phyloP scores from a whole-genome alignment of 1,284 basidiomycete genomes.

The Singerocomus inundabilis region DNA sequence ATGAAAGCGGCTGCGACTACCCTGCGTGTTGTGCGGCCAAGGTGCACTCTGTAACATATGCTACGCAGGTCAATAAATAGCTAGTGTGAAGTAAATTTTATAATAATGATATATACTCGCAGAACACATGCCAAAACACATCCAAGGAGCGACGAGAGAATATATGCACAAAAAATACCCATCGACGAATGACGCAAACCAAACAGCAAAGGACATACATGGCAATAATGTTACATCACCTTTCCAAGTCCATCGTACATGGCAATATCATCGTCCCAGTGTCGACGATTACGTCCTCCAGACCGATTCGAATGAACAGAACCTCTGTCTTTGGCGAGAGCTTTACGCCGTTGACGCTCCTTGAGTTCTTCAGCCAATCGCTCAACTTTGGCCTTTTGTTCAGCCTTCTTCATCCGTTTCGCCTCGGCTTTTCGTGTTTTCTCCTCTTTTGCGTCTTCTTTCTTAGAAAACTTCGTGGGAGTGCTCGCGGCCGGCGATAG shows the following conservation, averaged over 20 bases:
- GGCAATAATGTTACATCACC: conserved; percentile 19
- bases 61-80: conserved; percentile 9
- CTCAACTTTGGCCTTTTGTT: conserved; percentile 40
- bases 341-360: conserved; percentile 33
- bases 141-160: conserved; percentile 12
- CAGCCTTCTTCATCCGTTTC: conserved; percentile 47
- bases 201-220: conserved; percentile 4
- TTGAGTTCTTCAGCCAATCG: conserved; percentile 44
- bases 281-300: conserved; percentile 16
- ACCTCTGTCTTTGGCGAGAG: conserved; percentile 28
- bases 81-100: conserved; percentile 28
- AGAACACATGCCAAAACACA: conserved; percentile 12
- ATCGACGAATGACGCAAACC: conserved; percentile 16
- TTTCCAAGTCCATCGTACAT: conserved; percentile 36
- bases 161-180: conserved; percentile 9
- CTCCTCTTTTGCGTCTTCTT: conserved; percentile 29
- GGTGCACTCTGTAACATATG: conserved; percentile 9
- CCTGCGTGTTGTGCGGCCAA: conserved; percentile 2
- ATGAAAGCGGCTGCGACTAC: not conserved
- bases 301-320: conserved; percentile 32
- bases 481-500: conserved; percentile 22
- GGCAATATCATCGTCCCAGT: conserved; percentile 26
- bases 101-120: conserved; percentile 27
- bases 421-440: conserved; percentile 43
- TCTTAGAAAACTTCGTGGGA: conserved; percentile 12